phyloP scores from a whole-genome alignment of 2,329 filamentous ascomycete genomes.

The Neocucurbitaria cava region DNA sequence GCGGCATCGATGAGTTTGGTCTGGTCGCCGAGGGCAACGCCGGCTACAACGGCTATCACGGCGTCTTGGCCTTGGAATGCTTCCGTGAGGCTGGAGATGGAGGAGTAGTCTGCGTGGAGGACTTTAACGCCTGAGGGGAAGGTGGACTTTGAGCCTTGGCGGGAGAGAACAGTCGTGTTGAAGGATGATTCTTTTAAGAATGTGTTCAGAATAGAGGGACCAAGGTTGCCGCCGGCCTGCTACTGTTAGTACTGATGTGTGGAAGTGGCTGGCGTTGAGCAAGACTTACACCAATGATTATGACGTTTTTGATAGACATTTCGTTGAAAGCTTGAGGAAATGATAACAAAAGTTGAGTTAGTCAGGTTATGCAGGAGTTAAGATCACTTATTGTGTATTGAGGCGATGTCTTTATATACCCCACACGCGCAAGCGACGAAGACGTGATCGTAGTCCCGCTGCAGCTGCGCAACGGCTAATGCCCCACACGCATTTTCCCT shows the following conservation, averaged over 20 bases:
- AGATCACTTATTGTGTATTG: slow-evolving; percentile 1
- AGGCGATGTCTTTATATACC: slow-evolving; percentile 11
- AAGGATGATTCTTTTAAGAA: slow-evolving; percentile 55
- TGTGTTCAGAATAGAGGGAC: slow-evolving; percentile 49
- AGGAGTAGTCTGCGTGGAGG: slow-evolving; percentile 57
- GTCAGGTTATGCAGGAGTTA: not conserved
- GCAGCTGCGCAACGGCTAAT: not conserved
- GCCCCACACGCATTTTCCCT: slow-evolving; percentile 10
- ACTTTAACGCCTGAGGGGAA: slow-evolving; percentile 53
- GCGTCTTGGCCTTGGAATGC: slow-evolving; percentile 65
- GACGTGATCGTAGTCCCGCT: slow-evolving; percentile 14
- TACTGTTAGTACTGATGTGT: slow-evolving; percentile 12
- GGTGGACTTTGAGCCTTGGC: slow-evolving; percentile 53
- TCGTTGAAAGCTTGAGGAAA: slow-evolving; percentile 4
- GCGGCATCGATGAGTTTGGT: slow-evolving; percentile 64
- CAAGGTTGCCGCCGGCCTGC: slow-evolving; percentile 52
- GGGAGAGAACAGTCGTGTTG: slow-evolving; percentile 63
- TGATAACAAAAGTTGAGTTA: slow-evolving; percentile 9
- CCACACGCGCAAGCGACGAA: slow-evolving; percentile 3
- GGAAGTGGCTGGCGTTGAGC: not conserved
- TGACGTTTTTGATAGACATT: slow-evolving; percentile 53
- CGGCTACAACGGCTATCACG: slow-evolving; percentile 58
- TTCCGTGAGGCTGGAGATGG: slow-evolving; percentile 56
- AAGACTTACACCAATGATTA: slow-evolving; percentile 51
- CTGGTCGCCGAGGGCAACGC: slow-evolving; percentile 53